These are phyloP conservation scores for Chenopodium formosanum DNA, from an alignment of 148 eudicot species.

Conservation along the genomic window DNA sequence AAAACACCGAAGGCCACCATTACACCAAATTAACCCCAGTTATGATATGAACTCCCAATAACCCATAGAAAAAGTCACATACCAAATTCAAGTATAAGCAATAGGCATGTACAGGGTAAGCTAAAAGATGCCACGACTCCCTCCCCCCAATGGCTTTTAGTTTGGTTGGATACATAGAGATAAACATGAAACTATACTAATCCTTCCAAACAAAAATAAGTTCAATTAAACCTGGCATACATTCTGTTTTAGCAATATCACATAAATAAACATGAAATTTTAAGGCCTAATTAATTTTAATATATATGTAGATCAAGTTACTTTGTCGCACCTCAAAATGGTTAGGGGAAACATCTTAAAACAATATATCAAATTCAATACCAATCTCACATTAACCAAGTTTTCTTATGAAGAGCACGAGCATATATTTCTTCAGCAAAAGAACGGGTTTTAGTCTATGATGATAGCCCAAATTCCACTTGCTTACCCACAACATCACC, in stretches of 20 bases:
- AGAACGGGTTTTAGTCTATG: too few relatives aligned
- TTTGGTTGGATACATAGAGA: not conserved
- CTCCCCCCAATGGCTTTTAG: not conserved
- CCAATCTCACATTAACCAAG: too few relatives aligned
- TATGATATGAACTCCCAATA: not conserved
- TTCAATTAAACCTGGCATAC: slow-evolving; percentile 3
- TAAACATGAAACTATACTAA: not conserved
- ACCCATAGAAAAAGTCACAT: not conserved
- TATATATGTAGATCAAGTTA: too few relatives aligned
- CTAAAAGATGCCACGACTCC: not conserved
- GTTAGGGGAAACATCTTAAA: too few relatives aligned
- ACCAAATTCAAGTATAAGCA: not conserved
- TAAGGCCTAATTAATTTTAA: not conserved
- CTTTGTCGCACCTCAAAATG: too few relatives aligned
- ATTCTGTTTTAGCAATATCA: not conserved
- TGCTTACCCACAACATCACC: too few relatives aligned
- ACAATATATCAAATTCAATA: too few relatives aligned
- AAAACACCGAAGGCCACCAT: too few relatives aligned
- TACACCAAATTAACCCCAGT: too few relatives aligned
- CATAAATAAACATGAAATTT: not conserved
- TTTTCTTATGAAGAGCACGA: too few relatives aligned
- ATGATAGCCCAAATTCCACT: too few relatives aligned
- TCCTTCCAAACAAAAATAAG: not conserved
- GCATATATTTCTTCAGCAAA: too few relatives aligned
- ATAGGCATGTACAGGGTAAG: not conserved